Evolutionary conservation across 73 alveolate species (phyloP).

Genomic region (Paramecium sonneborni): DNA sequence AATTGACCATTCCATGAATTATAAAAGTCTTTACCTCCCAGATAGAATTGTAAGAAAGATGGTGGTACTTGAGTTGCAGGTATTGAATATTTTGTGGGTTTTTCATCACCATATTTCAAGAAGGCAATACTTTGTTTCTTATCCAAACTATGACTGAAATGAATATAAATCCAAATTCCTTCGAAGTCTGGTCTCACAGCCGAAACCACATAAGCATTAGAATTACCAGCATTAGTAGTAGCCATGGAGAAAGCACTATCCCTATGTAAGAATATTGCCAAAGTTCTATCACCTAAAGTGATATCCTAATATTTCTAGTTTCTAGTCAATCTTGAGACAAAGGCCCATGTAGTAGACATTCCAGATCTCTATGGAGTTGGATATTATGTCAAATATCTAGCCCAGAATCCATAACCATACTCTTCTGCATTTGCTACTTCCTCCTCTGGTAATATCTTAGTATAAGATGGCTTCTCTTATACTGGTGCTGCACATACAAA

Average conservation of each 20-base stretch:
- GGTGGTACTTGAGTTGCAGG: conserved; percentile 9
- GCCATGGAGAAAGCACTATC: not conserved
- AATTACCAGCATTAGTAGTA: conserved; percentile 35
- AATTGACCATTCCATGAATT: conserved; percentile 26
- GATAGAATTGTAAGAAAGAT: conserved; percentile 1
- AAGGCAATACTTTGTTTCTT: conserved; percentile 20
- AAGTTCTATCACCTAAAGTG: conserved; percentile 50
- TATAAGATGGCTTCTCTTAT: not conserved
- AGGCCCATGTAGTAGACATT: not conserved
- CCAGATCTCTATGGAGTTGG: conserved; percentile 28
- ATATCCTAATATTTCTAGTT: not conserved
- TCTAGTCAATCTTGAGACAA: conserved; percentile 38
- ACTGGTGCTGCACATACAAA: not conserved
- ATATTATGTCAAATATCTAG: conserved; percentile 7
- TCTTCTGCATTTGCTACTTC: not conserved
- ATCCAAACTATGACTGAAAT: not conserved
- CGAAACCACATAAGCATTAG: not conserved
- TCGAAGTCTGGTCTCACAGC: conserved; percentile 42
- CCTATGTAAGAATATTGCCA: conserved; percentile 5
- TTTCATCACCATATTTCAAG: not conserved
- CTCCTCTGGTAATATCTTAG: not conserved
- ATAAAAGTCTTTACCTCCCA: conserved; percentile 31
- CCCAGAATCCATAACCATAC: conserved; percentile 57
- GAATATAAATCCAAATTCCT: conserved; percentile 51
- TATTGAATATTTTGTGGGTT: not conserved